Conservation (phyloP, 2,329 filamentous ascomycete genomes). For the Aspergillus phoenicis region DNA sequence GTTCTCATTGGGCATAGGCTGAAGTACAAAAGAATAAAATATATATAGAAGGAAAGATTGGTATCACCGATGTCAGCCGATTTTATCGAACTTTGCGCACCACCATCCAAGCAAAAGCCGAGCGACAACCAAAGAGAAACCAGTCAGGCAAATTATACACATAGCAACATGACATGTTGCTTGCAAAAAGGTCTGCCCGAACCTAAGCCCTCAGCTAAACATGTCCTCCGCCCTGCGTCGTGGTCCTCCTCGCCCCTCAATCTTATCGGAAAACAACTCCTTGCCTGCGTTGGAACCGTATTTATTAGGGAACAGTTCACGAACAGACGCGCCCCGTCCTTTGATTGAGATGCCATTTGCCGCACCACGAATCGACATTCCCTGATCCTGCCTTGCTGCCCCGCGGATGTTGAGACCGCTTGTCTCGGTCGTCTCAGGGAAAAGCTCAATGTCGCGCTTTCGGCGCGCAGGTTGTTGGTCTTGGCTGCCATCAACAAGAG, state of each 20-base stretch:
- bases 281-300: constrained; percentile 63
- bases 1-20: background rate
- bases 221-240: constrained; percentile 73
- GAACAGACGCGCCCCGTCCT: constrained; percentile 66
- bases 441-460: constrained; percentile 42
- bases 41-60: constrained; percentile 2
- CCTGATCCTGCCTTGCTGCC: constrained; percentile 48
- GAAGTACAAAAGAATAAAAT: constrained; percentile 3
- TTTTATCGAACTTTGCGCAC: background rate
- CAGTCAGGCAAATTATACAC: background rate
- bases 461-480: constrained; percentile 26
- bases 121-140: background rate
- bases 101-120: background rate
- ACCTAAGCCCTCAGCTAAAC: constrained; percentile 58
- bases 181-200: background rate
- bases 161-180: background rate
- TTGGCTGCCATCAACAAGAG: constrained; percentile 51
- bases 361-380: constrained; percentile 43
- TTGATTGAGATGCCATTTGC: constrained; percentile 66
- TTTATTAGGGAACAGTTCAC: constrained; percentile 71
- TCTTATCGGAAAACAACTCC: constrained; percentile 67
- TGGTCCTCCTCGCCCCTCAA: constrained; percentile 60
- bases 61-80: constrained; percentile 1
- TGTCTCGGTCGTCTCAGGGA: constrained; percentile 38
- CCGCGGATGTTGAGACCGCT: constrained; percentile 64